Percentiles rank a stretch among this genome's conserved stretches.
These are phyloP conservation scores for Pelagophyceae sp. DNA, from an alignment of 352 stramenopile genomes.

Conservation along the genomic window DNA sequence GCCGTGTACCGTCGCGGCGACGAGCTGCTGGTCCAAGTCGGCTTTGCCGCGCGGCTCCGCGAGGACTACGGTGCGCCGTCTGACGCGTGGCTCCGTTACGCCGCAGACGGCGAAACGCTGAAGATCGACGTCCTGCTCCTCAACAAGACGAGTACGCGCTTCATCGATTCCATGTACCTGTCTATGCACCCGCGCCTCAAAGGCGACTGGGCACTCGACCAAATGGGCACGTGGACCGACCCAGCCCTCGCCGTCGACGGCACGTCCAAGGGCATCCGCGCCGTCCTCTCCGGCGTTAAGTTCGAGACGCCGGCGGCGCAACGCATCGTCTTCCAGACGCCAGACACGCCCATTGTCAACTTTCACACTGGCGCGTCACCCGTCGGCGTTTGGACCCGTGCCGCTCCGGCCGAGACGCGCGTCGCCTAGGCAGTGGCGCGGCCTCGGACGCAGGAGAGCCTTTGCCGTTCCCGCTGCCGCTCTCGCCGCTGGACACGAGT, in stretches of 20 bases:
- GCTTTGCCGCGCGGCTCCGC: neutral
- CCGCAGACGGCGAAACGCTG: neutral
- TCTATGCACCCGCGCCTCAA: neutral
- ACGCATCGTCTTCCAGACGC: neutral
- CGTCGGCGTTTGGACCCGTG: too few relatives aligned
- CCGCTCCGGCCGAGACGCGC: too few relatives aligned
- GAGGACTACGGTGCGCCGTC: neutral
- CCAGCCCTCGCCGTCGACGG: neutral
- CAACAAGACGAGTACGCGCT: neutral
- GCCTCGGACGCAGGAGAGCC: neutral
- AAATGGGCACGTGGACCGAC: neutral
- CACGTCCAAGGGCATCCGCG: neutral
- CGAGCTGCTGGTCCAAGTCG: neutral
- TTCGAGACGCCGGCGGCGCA: neutral
- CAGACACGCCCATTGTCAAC: neutral
- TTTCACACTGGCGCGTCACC: neutral
- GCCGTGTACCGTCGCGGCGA: neutral
- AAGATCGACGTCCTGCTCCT: neutral
- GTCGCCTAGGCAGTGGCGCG: too few relatives aligned
- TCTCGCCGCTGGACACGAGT: neutral
- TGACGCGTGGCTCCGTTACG: neutral
- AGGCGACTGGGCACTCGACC: neutral
- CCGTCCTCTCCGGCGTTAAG: neutral
- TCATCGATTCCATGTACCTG: neutral
- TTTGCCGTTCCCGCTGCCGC: neutral